phyloP scores from a whole-genome alignment of 225 moss, liverwort and hornwort genomes.

The Rhytidiadelphus loreus region DNA sequence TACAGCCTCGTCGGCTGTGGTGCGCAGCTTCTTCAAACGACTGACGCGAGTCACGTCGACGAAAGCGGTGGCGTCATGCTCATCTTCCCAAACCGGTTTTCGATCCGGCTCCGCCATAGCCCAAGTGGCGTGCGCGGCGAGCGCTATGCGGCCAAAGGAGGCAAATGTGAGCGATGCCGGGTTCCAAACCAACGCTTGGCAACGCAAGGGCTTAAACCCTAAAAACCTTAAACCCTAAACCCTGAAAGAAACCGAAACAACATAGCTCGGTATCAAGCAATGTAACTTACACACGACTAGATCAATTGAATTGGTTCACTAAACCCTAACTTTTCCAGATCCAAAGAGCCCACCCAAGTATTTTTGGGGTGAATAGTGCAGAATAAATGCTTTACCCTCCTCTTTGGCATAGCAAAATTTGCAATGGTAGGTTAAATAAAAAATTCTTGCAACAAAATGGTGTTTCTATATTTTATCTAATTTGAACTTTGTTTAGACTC shows the following conservation, averaged over 20 bases:
- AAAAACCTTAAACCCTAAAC: not conserved
- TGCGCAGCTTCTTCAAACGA: constrained; percentile 72
- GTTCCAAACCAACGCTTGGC: not conserved
- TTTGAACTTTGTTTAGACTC: fast-evolving
- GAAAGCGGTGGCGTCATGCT: constrained; percentile 56
- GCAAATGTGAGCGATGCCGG: not conserved
- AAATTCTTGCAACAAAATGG: not conserved
- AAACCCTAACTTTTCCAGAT: not conserved
- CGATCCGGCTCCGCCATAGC: not conserved
- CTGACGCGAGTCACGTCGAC: constrained; percentile 50
- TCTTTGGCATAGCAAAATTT: not conserved
- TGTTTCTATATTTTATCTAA: not conserved
- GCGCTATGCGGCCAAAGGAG: not conserved
- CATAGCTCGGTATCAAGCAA: not conserved
- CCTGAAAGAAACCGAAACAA: too few relatives aligned
- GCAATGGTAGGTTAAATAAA: not conserved
- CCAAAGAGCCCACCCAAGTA: not conserved
- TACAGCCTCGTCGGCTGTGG: constrained; percentile 37
- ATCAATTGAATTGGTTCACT: not conserved
- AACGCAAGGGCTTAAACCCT: not conserved
- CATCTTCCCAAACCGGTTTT: constrained; percentile 76
- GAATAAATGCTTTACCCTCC: not conserved
- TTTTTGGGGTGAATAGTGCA: not conserved
- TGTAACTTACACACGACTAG: not conserved
- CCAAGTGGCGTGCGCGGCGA: not conserved